These are phyloP conservation scores for Rubus idaeus DNA, from an alignment of 306 rosid genomes.

Conservation along the genomic window DNA sequence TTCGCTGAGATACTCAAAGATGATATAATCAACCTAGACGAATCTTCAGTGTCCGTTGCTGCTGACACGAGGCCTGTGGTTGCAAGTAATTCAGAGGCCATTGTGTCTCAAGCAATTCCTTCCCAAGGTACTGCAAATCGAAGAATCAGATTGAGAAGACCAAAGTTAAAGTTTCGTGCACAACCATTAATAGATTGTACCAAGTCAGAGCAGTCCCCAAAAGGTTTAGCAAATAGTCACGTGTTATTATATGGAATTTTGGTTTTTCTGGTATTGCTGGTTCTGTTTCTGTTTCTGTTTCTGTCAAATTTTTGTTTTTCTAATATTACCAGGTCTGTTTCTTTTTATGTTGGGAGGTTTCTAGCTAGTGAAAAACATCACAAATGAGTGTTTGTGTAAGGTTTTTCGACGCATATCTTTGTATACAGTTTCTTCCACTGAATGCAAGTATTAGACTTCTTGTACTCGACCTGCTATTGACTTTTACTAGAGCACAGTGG, in stretches of 20 bases:
- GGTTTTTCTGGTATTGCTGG: conserved; percentile 35
- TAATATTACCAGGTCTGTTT: conserved; percentile 29
- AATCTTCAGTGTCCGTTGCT: conserved; percentile 30
- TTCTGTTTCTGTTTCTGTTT: conserved; percentile 31
- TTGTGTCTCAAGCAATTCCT: background rate
- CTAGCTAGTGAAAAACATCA: conserved; percentile 24
- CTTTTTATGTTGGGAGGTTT: conserved; percentile 34
- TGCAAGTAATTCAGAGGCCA: conserved; percentile 11
- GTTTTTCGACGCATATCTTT: background rate
- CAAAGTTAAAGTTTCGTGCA: background rate
- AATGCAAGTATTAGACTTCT: background rate
- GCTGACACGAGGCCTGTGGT: background rate
- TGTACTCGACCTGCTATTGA: background rate
- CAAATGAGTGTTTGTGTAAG: background rate
- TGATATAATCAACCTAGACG: conserved; percentile 76
- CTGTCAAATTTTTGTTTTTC: conserved; percentile 29
- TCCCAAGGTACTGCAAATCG: conserved; percentile 67
- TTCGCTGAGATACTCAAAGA: conserved; percentile 79
- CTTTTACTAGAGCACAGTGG: background rate
- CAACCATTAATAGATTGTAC: conserved; percentile 4
- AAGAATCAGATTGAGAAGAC: conserved; percentile 43
- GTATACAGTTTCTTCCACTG: conserved; percentile 1
- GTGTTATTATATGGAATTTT: conserved; percentile 9
- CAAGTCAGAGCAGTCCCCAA: conserved; percentile 31
- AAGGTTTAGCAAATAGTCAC: background rate